Percentiles rank a stretch among this genome's conserved stretches.
Conservation (phyloP, 2,329 filamentous ascomycete species). For the Lachnum nothofagi region DNA sequence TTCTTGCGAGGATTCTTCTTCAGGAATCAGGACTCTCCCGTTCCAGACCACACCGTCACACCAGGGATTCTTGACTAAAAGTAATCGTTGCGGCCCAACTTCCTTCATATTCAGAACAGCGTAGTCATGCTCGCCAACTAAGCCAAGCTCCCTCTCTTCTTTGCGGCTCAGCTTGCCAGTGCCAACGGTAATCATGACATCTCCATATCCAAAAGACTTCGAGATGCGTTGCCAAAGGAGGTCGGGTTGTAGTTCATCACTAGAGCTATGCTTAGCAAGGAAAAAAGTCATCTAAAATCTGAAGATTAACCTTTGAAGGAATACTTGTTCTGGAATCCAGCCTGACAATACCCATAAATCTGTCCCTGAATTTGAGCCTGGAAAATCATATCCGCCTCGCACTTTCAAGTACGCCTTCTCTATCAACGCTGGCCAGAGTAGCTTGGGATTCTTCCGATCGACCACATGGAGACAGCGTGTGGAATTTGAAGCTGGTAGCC, state of each 20-base stretch:
- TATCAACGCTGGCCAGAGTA: slow-evolving; percentile 86
- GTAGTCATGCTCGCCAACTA: slow-evolving; percentile 91
- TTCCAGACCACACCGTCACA: slow-evolving; percentile 73
- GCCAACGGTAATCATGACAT: slow-evolving; percentile 84
- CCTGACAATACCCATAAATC: slow-evolving; percentile 89
- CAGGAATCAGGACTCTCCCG: slow-evolving; percentile 34
- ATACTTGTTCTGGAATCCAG: slow-evolving; percentile 95
- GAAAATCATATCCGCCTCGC: slow-evolving; percentile 93
- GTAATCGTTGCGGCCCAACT: slow-evolving; percentile 54
- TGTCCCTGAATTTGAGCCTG: slow-evolving; percentile 93
- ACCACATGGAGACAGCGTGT: slow-evolving; percentile 78
- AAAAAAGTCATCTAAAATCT: not conserved
- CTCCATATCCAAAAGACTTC: slow-evolving; percentile 67
- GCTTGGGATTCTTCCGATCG: slow-evolving; percentile 72
- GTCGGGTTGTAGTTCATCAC: slow-evolving; percentile 72
- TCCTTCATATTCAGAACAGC: slow-evolving; percentile 77
- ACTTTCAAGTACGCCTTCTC: slow-evolving; percentile 97
- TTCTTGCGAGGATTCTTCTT: slow-evolving; percentile 2
- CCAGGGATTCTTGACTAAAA: slow-evolving; percentile 96
- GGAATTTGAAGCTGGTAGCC: slow-evolving; percentile 71
- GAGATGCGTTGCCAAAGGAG: slow-evolving; percentile 74
- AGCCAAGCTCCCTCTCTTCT: slow-evolving; percentile 74
- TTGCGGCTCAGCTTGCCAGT: slow-evolving; percentile 74
- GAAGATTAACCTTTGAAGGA: slow-evolving; percentile 63
- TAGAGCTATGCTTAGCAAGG: slow-evolving; percentile 29